Base-by-base conservation (phyloP, 345 rosid species). In the Cardiospermum halicacabum region DNA sequence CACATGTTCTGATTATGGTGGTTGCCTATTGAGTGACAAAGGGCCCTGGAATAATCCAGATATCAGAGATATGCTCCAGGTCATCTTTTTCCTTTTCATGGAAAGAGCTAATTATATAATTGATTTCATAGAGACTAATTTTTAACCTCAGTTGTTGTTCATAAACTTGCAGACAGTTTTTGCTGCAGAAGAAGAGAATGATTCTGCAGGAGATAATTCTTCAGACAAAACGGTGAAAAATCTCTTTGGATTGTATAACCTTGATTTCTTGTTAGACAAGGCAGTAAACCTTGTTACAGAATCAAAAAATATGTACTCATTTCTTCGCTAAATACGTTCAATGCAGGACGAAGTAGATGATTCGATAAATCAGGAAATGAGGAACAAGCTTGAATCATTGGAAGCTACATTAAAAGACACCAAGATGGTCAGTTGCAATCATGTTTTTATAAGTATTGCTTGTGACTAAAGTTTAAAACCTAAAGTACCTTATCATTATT, bases 21-120 rank as follows among this genome's bases (percentile, higher is more conserved):
- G 87, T 61, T 84, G 92, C 79, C 25, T 82, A 58, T 74, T 75
- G 11, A 82, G 89, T 45, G 89, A 86, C 53, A 77, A 72, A 73
- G 89, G 87, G 18, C 92, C 89, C 12, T 86, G 92, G 89, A 75
- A 84, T 18, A 72, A 84, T 67, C 92, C 87, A 10, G 89, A 86
- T 54, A 74, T 80, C 7, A 36, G 3, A 47, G 79, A 80, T 64
- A 68, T 75, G 65, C 62, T 84, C 71, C 71, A 80, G 92, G 88
- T 83, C 69, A 56, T 7, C n/a, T n/a, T n/a, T 66, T 68, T 40
- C 57, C 45, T 31, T 53, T 54, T 47, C 22, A n/a, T 37, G 28
- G 42, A 47, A 22, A 31, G 15, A n/a, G n/a, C n/a, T n/a, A n/a
- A n/a, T n/a, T n/a, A n/a, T n/a, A n/a, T n/a, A n/a, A n/a, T n/a